phyloP scores from a whole-genome alignment of 2,329 filamentous ascomycete genomes.

The Venturia nashicola region DNA sequence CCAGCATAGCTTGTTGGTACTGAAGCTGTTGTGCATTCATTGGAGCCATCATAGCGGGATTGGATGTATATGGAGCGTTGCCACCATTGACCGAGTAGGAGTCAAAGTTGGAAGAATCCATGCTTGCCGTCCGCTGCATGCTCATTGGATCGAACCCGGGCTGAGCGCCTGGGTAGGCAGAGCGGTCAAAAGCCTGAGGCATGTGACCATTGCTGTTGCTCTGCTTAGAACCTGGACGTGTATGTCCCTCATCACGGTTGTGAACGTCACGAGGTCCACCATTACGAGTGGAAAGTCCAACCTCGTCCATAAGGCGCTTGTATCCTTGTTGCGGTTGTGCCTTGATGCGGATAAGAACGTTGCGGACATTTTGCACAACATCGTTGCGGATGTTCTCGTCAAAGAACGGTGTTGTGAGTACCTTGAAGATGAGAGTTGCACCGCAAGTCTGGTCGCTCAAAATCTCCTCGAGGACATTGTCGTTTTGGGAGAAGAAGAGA shows the following conservation, averaged over 20 bases:
- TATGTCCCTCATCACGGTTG: slow-evolving; percentile 11
- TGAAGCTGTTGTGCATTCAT: slow-evolving; percentile 11
- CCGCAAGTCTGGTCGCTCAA: slow-evolving; percentile 84
- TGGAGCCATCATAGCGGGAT: slow-evolving; percentile 6
- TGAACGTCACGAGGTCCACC: slow-evolving; percentile 19
- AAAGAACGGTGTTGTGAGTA: slow-evolving; percentile 92
- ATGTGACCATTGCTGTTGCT: slow-evolving; percentile 20
- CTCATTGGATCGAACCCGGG: slow-evolving; percentile 28
- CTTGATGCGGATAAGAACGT: slow-evolving; percentile 78
- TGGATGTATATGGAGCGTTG: slow-evolving; percentile 20
- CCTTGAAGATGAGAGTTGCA: slow-evolving; percentile 95
- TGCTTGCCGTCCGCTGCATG: slow-evolving; percentile 34
- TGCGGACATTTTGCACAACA: slow-evolving; percentile 84
- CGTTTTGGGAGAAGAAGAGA: slow-evolving; percentile 80
- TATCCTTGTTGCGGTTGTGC: slow-evolving; percentile 91
- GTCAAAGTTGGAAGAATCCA: slow-evolving; percentile 37
- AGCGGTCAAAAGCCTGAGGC: slow-evolving; percentile 21
- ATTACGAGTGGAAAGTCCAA: slow-evolving; percentile 60
- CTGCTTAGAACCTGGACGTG: slow-evolving; percentile 22
- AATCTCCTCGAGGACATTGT: slow-evolving; percentile 80
- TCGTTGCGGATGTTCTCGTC: slow-evolving; percentile 81
- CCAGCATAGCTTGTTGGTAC: slow-evolving; percentile 10
- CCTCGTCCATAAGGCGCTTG: slow-evolving; percentile 97
- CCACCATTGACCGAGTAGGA: slow-evolving; percentile 28
- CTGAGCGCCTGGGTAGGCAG: slow-evolving; percentile 24